These are phyloP conservation scores for Diplocarpon rosae DNA, from an alignment of 2,329 filamentous ascomycete genomes.

Conservation along the genomic window DNA sequence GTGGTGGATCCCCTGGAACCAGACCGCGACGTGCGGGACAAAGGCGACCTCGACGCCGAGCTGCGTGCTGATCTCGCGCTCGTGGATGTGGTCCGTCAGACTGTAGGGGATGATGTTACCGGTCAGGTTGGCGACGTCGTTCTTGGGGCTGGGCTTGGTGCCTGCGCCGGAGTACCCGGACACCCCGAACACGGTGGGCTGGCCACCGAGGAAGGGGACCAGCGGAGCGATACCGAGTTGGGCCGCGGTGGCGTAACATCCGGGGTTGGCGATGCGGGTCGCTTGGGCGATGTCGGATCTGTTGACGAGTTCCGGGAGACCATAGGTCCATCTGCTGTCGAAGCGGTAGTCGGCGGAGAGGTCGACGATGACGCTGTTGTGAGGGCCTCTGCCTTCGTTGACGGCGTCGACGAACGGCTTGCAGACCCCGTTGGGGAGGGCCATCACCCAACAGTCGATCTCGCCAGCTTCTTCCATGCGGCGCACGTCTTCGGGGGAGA, in stretches of 20 bases:
- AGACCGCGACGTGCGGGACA: constrained; percentile 87
- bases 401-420: constrained; percentile 89
- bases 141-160: constrained; percentile 89
- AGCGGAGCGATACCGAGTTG: constrained; percentile 83
- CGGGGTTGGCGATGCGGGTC: constrained; percentile 80
- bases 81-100: constrained; percentile 88
- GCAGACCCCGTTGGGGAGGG: constrained; percentile 89
- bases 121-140: constrained; percentile 70
- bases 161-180: constrained; percentile 92
- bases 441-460: constrained; percentile 96
- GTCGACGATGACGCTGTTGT: constrained; percentile 73
- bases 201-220: constrained; percentile 61
- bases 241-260: constrained; percentile 89
- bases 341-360: constrained; percentile 96
- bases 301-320: constrained; percentile 74
- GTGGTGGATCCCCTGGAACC: constrained; percentile 93
- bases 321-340: constrained; percentile 76
- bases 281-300: constrained; percentile 67
- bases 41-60: constrained; percentile 69
- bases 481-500: constrained; percentile 75
- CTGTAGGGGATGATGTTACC: constrained; percentile 89
- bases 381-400: constrained; percentile 50
- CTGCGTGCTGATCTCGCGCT: constrained; percentile 76
- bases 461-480: constrained; percentile 74
- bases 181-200: constrained; percentile 79